phyloP scores from a whole-genome alignment of 768 basidiomycete genomes.

The Mycena albidolilacea region DNA sequence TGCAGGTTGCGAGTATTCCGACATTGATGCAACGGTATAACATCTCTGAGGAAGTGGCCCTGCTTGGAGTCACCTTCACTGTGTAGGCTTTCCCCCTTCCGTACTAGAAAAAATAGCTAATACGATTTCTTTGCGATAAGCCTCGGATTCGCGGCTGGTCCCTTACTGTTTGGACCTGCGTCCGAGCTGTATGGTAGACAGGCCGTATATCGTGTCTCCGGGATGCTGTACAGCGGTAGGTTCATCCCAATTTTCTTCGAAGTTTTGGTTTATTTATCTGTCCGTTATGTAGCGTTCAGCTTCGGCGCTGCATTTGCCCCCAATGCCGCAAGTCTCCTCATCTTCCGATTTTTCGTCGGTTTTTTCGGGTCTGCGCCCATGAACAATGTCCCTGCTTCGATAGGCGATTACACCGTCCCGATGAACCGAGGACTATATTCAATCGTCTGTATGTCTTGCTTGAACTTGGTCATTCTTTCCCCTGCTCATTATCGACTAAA shows the following conservation, averaged over 20 bases:
- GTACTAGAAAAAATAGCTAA: background rate
- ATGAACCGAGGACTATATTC: conserved; percentile 15
- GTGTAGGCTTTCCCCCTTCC: conserved; percentile 16
- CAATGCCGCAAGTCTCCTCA: conserved; percentile 27
- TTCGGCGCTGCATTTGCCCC: conserved; percentile 32
- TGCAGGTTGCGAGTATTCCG: conserved; percentile 33
- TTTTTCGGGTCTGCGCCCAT: conserved; percentile 35
- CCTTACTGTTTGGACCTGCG: conserved; percentile 42
- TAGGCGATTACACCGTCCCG: conserved; percentile 32
- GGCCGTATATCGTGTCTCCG: conserved; percentile 20
- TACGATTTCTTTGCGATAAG: background rate
- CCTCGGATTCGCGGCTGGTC: conserved; percentile 37
- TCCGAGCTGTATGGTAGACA: conserved; percentile 44
- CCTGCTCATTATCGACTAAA: background rate
- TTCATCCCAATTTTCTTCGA: background rate
- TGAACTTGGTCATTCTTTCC: background rate
- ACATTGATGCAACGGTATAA: conserved; percentile 20
- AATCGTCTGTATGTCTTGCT: conserved; percentile 28
- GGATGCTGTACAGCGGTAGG: conserved; percentile 31
- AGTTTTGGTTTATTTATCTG: background rate
- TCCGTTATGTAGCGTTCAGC: conserved; percentile 29
- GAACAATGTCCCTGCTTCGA: conserved; percentile 35
- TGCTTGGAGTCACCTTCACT: conserved; percentile 27
- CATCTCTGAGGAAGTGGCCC: conserved; percentile 30
- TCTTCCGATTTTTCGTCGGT: conserved; percentile 36